Evolutionary conservation across 148 eudicot genomes (phyloP).

Genomic region (Amaranthus hypochondriacus): DNA sequence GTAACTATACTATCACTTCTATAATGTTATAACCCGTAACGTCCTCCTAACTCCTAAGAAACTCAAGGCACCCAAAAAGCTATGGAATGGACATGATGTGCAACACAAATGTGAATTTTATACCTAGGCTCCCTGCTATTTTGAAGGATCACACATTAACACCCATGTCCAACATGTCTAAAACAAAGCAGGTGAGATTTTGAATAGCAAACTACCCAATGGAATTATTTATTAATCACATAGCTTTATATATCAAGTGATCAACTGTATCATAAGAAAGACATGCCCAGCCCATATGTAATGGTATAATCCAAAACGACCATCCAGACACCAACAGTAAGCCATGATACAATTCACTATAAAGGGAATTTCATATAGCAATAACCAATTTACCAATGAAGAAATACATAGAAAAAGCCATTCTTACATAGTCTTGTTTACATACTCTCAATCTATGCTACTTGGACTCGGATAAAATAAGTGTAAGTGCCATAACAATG

Average conservation of each 20-base stretch:
- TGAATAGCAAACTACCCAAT: background rate
- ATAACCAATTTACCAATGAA: background rate
- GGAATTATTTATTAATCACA: background rate
- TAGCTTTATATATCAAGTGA: background rate
- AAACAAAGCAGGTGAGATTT: background rate
- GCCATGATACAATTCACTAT: constrained; percentile 2
- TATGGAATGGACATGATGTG: background rate
- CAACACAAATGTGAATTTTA: background rate
- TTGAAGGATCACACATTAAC: no score
- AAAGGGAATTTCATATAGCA: background rate
- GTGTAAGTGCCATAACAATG: no score
- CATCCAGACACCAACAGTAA: background rate
- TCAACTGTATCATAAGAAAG: background rate
- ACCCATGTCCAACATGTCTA: background rate
- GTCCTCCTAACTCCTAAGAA: background rate
- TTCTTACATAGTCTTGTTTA: background rate
- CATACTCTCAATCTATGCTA: background rate
- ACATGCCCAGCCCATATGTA: background rate
- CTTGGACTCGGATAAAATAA: no score
- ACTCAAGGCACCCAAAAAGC: background rate
- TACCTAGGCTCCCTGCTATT: background rate
- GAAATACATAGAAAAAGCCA: background rate
- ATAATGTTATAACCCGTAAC: background rate
- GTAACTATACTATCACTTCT: background rate
- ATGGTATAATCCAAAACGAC: background rate